Conservation (phyloP, 2,329 filamentous ascomycete genomes). For the Fusarium sororula region DNA sequence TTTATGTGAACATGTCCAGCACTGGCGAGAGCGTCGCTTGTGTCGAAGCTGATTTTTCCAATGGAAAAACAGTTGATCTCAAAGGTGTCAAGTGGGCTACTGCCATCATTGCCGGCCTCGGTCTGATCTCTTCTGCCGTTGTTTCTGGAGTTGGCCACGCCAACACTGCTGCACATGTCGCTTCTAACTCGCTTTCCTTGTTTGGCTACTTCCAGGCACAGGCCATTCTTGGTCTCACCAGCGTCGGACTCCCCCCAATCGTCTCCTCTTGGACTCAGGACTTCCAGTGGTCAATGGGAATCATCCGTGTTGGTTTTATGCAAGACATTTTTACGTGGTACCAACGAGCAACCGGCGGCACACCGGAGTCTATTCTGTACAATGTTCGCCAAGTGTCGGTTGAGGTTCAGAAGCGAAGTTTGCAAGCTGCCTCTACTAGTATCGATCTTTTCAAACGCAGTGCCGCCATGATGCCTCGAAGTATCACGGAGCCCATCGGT, state of each 20-base stretch:
- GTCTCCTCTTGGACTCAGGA: conserved; percentile 95
- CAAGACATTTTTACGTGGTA: conserved; percentile 95
- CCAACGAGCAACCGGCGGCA: conserved; percentile 90
- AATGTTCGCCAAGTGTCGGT: conserved; percentile 79
- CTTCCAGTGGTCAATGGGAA: conserved; percentile 98
- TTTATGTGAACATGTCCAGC: conserved; percentile 79
- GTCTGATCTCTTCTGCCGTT: conserved; percentile 84
- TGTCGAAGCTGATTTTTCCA: conserved; percentile 87
- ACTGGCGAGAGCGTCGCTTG: conserved; percentile 76
- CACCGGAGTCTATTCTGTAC: conserved; percentile 80
- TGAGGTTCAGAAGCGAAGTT: conserved; percentile 75
- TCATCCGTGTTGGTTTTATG: conserved; percentile 87
- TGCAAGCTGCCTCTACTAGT: conserved; percentile 51
- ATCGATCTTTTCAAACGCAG: conserved; percentile 64
- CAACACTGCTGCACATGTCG: conserved; percentile 93
- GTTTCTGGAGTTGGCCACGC: conserved; percentile 91
- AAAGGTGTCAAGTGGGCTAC: conserved; percentile 89
- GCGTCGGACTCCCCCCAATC: conserved; percentile 84
- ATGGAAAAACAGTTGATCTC: conserved; percentile 91
- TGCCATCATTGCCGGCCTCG: conserved; percentile 85
- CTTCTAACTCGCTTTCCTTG: conserved; percentile 91
- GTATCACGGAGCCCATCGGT: conserved; percentile 49
- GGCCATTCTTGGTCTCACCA: conserved; percentile 87
- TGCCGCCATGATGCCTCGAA: conserved; percentile 59
- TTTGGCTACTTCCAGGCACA: conserved; percentile 96